A percentile compares a stretch with the other conserved stretches of the same genome.
Conservation (phyloP, 495 filamentous ascomycete species). For the Letharia columbiana region DNA sequence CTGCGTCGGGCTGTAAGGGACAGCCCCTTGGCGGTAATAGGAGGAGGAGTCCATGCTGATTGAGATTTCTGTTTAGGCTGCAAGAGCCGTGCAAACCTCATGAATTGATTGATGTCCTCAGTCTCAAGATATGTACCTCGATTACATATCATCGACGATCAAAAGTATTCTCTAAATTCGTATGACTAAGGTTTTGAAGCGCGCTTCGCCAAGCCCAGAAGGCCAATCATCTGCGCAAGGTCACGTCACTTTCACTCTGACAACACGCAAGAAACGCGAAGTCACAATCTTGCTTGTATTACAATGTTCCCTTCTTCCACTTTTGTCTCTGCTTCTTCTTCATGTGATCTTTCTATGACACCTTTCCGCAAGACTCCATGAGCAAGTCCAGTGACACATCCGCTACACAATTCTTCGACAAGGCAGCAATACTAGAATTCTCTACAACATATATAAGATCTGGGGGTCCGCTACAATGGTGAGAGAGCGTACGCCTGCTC, state of each 20-base stretch:
- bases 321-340: background rate
- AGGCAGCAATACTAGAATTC: background rate
- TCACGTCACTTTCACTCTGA: background rate
- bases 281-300: background rate
- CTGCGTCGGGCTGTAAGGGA: background rate
- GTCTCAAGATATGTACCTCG: background rate
- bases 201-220: slow-evolving; percentile 7
- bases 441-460: background rate
- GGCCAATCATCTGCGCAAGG: background rate
- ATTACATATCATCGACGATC: no score
- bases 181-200: background rate
- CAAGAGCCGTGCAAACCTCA: slow-evolving; percentile 13
- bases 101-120: background rate
- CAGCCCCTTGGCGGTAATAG: background rate
- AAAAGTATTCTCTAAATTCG: background rate
- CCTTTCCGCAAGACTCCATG: background rate
- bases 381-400: background rate
- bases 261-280: background rate
- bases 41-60: background rate
- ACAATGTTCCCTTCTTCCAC: no score
- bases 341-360: background rate
- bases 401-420: background rate
- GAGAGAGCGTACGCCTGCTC: slow-evolving; percentile 21
- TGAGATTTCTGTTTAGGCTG: slow-evolving; percentile 15
- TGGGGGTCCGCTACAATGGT: slow-evolving; percentile 14